These are phyloP conservation scores for Neofusicoccum cordaticola DNA, from an alignment of 2,329 filamentous ascomycete species.

Conservation along the genomic window DNA sequence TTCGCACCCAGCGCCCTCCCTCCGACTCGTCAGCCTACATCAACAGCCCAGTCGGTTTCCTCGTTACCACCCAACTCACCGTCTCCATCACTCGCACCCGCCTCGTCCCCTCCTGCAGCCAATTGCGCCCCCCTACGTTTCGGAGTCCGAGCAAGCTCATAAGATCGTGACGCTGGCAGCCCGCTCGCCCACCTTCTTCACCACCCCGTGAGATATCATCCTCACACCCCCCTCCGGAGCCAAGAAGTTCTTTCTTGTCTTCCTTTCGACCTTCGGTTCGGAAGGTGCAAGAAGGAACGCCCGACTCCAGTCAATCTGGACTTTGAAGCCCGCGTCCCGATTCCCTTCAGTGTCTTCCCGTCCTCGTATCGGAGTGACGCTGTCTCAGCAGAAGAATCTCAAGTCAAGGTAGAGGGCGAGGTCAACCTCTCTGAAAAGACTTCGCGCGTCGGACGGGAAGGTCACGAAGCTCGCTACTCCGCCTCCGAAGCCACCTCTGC, in stretches of 20 bases:
- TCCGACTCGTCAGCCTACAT: constrained; percentile 35
- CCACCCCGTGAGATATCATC: constrained; percentile 20
- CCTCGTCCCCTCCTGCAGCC: constrained; percentile 36
- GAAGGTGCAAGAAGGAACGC: constrained; percentile 71
- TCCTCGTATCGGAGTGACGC: constrained; percentile 86
- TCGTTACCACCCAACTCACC: constrained; percentile 24
- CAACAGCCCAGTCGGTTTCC: constrained; percentile 25
- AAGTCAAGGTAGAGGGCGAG: constrained; percentile 85
- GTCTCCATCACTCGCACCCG: constrained; percentile 32
- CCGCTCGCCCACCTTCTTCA: constrained; percentile 1
- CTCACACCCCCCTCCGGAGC: constrained; percentile 34
- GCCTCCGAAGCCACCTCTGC: constrained; percentile 44
- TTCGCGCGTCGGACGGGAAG: constrained; percentile 96
- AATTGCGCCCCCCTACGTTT: constrained; percentile 32
- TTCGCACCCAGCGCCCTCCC: constrained; percentile 19
- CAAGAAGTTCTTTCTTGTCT: constrained; percentile 60
- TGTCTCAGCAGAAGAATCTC: constrained; percentile 58
- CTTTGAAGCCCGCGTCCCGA: constrained; percentile 99
- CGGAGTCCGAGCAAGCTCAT: constrained; percentile 23
- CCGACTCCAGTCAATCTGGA: constrained; percentile 93
- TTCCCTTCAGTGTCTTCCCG: constrained; percentile 99
- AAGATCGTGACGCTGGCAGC: constrained; percentile 32
- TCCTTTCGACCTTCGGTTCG: constrained; percentile 62
- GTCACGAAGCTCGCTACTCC: constrained; percentile 74
- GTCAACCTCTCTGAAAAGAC: constrained; percentile 69